Percentiles rank a stretch among this genome's conserved stretches.
phyloP scores from a whole-genome alignment of 2,329 filamentous ascomycete genomes.

The Botrytis paeoniae region DNA sequence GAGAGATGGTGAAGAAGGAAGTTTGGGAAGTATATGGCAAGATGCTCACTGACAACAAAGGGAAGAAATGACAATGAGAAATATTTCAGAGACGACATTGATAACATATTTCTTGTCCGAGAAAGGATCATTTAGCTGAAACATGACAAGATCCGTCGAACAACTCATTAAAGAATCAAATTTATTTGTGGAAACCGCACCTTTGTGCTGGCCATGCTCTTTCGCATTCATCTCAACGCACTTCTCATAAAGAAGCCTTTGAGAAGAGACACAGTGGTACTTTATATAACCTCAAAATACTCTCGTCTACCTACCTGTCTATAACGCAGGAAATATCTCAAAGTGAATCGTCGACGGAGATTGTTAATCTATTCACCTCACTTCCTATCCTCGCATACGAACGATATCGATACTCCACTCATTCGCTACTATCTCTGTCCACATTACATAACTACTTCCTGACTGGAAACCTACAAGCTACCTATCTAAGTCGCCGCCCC shows the following conservation, averaged over 20 bases:
- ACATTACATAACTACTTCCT: fast-evolving
- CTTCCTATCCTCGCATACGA: fast-evolving
- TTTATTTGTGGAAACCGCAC: background rate
- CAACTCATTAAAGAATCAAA: background rate
- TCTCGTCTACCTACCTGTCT: background rate
- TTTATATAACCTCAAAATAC: fast-evolving
- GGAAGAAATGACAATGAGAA: too few relatives aligned
- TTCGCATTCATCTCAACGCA: fast-evolving
- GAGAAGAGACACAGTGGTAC: background rate
- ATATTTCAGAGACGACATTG: fast-evolving
- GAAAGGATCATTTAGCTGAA: fast-evolving
- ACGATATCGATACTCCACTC: background rate
- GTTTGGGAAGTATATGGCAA: background rate
- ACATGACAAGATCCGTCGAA: background rate
- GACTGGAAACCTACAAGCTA: background rate
- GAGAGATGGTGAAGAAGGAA: background rate
- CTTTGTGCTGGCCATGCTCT: background rate
- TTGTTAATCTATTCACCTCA: fast-evolving
- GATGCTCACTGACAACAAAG: fast-evolving
- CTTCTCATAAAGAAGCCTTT: background rate
- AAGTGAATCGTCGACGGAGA: background rate
- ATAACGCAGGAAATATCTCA: fast-evolving
- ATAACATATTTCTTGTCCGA: too few relatives aligned
- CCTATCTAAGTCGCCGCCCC: background rate
- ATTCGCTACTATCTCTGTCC: background rate